A percentile compares a stretch with the other conserved stretches of the same genome.
Evolutionary conservation across 495 filamentous ascomycete species (phyloP).

Genomic region (Penicillium coprophilum): DNA sequence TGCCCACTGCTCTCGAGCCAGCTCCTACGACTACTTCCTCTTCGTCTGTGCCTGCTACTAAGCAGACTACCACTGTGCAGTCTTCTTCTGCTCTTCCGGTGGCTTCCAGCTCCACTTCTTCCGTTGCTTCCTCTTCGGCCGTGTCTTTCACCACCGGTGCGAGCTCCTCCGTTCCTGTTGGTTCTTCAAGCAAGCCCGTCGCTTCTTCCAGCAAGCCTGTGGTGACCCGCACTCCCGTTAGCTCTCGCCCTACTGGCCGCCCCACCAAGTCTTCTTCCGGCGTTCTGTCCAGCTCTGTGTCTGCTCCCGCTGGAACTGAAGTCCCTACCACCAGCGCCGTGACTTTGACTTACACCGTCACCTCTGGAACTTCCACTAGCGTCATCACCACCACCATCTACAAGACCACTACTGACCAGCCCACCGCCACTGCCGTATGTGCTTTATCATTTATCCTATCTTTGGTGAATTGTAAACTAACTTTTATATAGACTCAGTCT

Average conservation of each 20-base stretch:
- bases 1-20: slow-evolving; percentile 15
- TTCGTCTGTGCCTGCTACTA: slow-evolving; percentile 3
- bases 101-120: background rate
- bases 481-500: slow-evolving; percentile 14
- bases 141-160: background rate
- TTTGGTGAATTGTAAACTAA: slow-evolving; percentile 13
- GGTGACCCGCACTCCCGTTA: slow-evolving; percentile 9
- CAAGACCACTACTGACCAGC: slow-evolving; percentile 42
- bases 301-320: slow-evolving; percentile 9
- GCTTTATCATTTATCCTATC: background rate
- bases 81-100: slow-evolving; percentile 2
- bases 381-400: slow-evolving; percentile 59
- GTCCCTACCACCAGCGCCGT: slow-evolving; percentile 36
- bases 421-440: slow-evolving; percentile 44
- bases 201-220: slow-evolving; percentile 8
- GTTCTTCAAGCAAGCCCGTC: background rate
- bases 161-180: background rate
- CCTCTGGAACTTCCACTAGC: slow-evolving; percentile 51
- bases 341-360: slow-evolving; percentile 61
- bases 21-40: slow-evolving; percentile 15
- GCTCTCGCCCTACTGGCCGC: slow-evolving; percentile 3
- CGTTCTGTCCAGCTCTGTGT: background rate
- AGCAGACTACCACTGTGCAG: background rate
- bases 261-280: slow-evolving; percentile 5
- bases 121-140: slow-evolving; percentile 1